These are phyloP conservation scores for Termitomyces heimii DNA, from an alignment of 768 basidiomycete genomes.

Conservation along the genomic window DNA sequence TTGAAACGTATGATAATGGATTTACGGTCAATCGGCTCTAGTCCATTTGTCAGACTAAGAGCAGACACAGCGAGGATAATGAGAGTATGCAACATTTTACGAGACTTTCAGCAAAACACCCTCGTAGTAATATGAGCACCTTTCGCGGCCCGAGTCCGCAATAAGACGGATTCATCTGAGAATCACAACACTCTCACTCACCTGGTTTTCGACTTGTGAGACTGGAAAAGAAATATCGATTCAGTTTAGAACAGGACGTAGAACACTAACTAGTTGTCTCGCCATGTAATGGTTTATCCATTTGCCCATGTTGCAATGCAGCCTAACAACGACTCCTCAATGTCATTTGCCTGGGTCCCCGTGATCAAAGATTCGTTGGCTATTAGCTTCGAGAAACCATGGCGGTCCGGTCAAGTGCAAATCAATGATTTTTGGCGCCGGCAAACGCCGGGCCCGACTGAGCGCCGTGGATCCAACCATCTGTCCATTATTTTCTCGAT, in stretches of 20 bases:
- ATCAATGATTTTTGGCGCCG: no score
- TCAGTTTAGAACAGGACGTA: neutral
- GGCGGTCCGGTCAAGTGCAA: neutral
- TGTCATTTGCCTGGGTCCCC: neutral
- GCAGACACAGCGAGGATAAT: neutral
- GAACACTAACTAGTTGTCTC: neutral
- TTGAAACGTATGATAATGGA: conserved; percentile 43
- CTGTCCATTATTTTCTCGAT: no score
- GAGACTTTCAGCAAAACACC: neutral
- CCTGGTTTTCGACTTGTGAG: neutral
- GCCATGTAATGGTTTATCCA: neutral
- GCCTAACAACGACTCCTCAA: neutral
- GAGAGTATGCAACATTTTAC: neutral
- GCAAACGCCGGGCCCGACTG: no score
- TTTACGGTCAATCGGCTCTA: conserved; percentile 32
- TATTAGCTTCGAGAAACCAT: neutral
- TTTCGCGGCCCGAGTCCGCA: neutral
- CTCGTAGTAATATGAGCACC: neutral
- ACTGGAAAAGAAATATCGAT: neutral
- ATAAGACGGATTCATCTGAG: neutral
- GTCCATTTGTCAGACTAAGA: neutral
- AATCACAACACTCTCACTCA: no score
- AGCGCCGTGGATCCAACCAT: neutral
- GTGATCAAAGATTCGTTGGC: neutral
- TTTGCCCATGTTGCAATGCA: neutral